These are phyloP conservation scores for Sicyos edulis DNA, from an alignment of 306 rosid species.

Conservation along the genomic window DNA sequence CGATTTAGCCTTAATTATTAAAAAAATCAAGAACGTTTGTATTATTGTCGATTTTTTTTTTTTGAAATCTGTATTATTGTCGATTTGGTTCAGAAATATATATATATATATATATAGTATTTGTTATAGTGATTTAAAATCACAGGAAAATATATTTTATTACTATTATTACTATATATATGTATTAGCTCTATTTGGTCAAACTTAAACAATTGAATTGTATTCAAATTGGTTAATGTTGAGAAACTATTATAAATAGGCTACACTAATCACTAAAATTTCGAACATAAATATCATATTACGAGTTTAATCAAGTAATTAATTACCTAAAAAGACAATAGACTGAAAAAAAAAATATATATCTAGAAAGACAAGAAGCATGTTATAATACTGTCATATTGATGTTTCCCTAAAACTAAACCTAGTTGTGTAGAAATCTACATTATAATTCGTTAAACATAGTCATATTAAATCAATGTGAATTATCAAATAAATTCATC, in stretches of 20 bases:
- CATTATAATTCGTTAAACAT: background rate
- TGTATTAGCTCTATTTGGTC: too few species aligned
- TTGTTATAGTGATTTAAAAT: background rate
- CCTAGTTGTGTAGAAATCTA: background rate
- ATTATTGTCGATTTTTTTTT: too few species aligned
- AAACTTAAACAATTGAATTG: too few species aligned
- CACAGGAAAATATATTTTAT: background rate
- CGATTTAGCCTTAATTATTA: too few species aligned
- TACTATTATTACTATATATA: too few species aligned
- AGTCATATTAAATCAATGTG: background rate
- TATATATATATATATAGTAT: too few species aligned
- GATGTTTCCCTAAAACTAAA: background rate
- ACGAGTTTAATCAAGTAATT: background rate
- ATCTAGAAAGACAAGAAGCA: background rate
- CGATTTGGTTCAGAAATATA: too few species aligned
- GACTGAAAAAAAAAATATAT: background rate
- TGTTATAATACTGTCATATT: background rate
- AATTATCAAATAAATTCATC: background rate
- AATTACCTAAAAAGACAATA: background rate
- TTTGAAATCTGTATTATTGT: too few species aligned
- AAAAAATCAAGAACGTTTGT: too few species aligned
- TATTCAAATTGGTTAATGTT: too few species aligned
- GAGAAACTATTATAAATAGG: too few species aligned
- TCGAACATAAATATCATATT: background rate
- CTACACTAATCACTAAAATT: too few species aligned